Evolutionary conservation across 805 yeast species (phyloP).

Genomic region (Priceomyces fermenticarens): DNA sequence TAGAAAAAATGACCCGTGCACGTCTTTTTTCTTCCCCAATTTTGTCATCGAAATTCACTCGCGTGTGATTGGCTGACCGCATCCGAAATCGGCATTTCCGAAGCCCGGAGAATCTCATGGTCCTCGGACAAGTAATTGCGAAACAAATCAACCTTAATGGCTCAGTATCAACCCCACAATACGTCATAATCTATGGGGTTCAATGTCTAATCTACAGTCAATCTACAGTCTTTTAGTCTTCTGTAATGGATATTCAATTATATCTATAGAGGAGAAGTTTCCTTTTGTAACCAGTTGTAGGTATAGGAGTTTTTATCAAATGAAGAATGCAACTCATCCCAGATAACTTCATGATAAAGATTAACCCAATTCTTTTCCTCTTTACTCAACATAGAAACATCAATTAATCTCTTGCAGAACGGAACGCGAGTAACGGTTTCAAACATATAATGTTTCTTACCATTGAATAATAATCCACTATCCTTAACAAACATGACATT

Average conservation of each 20-base stretch:
- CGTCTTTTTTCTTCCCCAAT: not conserved
- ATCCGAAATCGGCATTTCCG: constrained; percentile 4
- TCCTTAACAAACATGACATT: constrained; percentile 49
- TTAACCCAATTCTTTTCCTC: constrained; percentile 73
- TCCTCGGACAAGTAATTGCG: no score
- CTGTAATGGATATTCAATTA: no score
- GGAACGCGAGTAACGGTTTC: constrained; percentile 87
- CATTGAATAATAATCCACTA: constrained; percentile 45
- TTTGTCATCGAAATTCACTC: constrained; percentile 4
- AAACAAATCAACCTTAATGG: not conserved
- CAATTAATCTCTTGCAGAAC: constrained; percentile 73
- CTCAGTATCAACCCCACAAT: not conserved
- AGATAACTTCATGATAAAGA: constrained; percentile 56
- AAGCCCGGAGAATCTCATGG: no score
- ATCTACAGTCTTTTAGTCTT: no score
- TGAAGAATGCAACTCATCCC: constrained; percentile 43
- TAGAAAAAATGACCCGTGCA: not conserved
- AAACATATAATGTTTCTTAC: constrained; percentile 59
- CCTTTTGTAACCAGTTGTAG: constrained; percentile 50
- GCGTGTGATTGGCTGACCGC: constrained; percentile 2
- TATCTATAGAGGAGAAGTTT: constrained; percentile 43
- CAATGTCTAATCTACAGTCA: not conserved
- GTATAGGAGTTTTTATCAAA: constrained; percentile 37
- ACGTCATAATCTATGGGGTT: not conserved
- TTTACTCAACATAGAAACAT: constrained; percentile 47